A percentile compares a stretch with the other conserved stretches of the same genome.
These are phyloP conservation scores for Salvia hispanica DNA, from an alignment of 257 asterid genomes.

Conservation along the genomic window DNA sequence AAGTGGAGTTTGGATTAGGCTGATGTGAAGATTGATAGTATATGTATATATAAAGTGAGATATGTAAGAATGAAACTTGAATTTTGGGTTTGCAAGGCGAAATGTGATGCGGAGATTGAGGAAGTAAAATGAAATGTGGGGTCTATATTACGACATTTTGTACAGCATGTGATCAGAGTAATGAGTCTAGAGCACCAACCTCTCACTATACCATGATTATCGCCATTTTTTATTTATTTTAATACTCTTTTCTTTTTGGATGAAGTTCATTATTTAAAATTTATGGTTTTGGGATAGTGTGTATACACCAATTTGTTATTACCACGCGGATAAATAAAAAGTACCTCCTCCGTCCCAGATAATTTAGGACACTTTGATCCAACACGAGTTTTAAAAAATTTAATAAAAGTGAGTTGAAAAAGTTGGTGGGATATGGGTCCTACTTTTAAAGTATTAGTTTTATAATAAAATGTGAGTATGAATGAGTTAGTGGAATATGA, in stretches of 20 bases:
- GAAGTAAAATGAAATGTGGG: constrained; percentile 46
- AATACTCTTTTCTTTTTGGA: no score
- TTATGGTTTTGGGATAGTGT: background rate
- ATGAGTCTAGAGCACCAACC: constrained; percentile 39
- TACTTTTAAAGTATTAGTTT: no score
- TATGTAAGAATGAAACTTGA: background rate
- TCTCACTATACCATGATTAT: background rate
- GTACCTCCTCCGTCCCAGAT: no score
- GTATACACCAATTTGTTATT: no score
- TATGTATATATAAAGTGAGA: constrained; percentile 1
- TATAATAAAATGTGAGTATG: no score
- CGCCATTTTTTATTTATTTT: background rate
- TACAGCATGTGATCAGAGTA: constrained; percentile 47
- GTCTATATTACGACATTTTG: constrained; percentile 41
- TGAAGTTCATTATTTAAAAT: background rate
- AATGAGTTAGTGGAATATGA: no score
- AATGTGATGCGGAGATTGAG: constrained; percentile 60
- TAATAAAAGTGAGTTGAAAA: no score
- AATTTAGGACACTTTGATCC: no score
- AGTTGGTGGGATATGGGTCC: no score
- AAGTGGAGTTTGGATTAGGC: constrained; percentile 6
- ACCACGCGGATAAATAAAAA: no score
- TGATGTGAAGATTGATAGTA: background rate
- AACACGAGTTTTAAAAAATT: no score
- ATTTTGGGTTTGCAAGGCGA: constrained; percentile 30